Evolutionary conservation across 495 filamentous ascomycete species (phyloP).

Genomic region (Aspergillus nanangensis): DNA sequence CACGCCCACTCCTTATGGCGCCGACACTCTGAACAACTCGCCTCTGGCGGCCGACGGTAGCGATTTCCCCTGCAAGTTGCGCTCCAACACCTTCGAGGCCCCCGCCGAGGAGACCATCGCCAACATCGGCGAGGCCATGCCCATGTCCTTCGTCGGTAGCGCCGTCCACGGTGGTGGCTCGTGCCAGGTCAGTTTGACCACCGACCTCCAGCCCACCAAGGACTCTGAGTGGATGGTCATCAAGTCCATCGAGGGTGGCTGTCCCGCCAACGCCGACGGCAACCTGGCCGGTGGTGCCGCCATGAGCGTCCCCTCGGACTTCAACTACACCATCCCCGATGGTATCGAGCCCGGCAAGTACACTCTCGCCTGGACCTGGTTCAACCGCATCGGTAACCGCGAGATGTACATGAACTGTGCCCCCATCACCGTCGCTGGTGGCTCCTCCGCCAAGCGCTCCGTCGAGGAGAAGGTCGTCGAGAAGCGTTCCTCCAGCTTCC

Average conservation of each 20-base stretch:
- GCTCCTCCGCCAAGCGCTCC: slow-evolving; percentile 39
- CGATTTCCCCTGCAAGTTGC: slow-evolving; percentile 77
- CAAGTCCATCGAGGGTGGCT: slow-evolving; percentile 76
- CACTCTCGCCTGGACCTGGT: slow-evolving; percentile 84
- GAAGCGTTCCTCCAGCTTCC: slow-evolving; percentile 48
- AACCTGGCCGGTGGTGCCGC: slow-evolving; percentile 27
- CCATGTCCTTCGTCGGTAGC: slow-evolving; percentile 30
- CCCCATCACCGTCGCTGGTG: slow-evolving; percentile 57
- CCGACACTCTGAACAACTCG: slow-evolving; percentile 46
- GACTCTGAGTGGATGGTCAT: slow-evolving; percentile 66
- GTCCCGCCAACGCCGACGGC: slow-evolving; percentile 52
- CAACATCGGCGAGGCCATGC: slow-evolving; percentile 22
- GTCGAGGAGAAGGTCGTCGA: slow-evolving; percentile 21
- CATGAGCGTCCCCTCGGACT: slow-evolving; percentile 19
- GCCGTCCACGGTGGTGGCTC: slow-evolving; percentile 86
- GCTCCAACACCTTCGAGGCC: slow-evolving; percentile 18
- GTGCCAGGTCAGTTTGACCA: slow-evolving; percentile 81
- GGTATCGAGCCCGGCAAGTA: slow-evolving; percentile 46
- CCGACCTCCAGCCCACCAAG: slow-evolving; percentile 57
- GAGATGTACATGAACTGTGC: slow-evolving; percentile 98
- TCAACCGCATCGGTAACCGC: slow-evolving; percentile 81
- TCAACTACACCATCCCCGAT: slow-evolving; percentile 44
- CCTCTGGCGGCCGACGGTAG: slow-evolving; percentile 56
- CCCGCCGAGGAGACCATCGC: slow-evolving; percentile 24
- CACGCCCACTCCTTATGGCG: slow-evolving; percentile 61